Evolutionary conservation across 2,329 filamentous ascomycete genomes (phyloP), one percentile per base, ranked within the genome.

Genomic region (Verticillium longisporum): DNA sequence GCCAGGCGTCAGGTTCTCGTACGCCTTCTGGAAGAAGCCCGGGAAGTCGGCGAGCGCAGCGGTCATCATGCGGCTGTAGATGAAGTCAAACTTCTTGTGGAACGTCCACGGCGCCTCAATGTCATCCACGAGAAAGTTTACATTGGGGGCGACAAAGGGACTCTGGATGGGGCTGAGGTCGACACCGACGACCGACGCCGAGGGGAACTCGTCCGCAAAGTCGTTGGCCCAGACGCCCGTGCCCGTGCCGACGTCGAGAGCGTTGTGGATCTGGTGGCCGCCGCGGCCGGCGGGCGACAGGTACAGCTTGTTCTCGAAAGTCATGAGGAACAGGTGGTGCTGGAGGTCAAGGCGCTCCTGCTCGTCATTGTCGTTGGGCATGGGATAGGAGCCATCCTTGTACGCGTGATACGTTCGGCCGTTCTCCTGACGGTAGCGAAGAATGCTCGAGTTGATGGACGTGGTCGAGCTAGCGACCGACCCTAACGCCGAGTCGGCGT

Each of bases 121-220:
- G 62, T 80, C 75, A 59, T 80, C 77, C 45, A 80, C 66, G 45
- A 76, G 73, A 64, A 82, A 82, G 14, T 65, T 68, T 41, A 78
- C 70, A 61, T 82, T 82, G 0, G 75, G 73, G 1, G 78, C 78
- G 4, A 78, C 75, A 38, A 83, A 80, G 4, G 21, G 26, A n/a
- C 38, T 50, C 62, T 87, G 84, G 14, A 85, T 83, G 0, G 84
- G 83, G 14, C 81, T 84, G 1, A 87, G 74, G 65, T 87, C 84
- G 2, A 82, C 80, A 10, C 83, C 84, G 45, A 79, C 77, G 2
- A 73, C 83, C 73, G 70, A 75, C 50, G 72, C 77, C 59, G 76
- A 69, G 21, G 81, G 80, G 59, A 80, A 77, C 1, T 73, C 61
- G 59, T 82, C 71, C 61, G 76, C 75, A 61, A 80, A 75, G 61